phyloP scores from a whole-genome alignment of 148 eudicot genomes.

The Arctostaphylos glauca region DNA sequence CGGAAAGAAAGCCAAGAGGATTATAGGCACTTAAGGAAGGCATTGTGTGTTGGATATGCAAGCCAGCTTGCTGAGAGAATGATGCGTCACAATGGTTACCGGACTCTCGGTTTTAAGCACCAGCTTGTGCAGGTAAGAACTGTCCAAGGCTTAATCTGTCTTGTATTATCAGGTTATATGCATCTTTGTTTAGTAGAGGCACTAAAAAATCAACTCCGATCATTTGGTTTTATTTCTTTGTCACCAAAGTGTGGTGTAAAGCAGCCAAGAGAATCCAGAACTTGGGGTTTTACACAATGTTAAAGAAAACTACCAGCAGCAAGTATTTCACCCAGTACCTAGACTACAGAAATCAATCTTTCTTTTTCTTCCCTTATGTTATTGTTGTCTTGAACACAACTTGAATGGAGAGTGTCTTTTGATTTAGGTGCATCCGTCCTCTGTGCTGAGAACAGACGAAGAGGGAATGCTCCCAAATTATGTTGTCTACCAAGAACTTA shows the following conservation, averaged over 20 bases:
- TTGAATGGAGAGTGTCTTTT: neutral
- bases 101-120: conserved; percentile 80
- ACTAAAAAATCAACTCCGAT: neutral
- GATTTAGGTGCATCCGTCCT: conserved; percentile 82
- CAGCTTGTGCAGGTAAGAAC: conserved; percentile 74
- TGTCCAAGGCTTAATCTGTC: neutral
- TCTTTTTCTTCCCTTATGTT: neutral
- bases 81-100: conserved; percentile 90
- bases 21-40: conserved; percentile 76
- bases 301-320: neutral
- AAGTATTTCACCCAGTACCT: neutral
- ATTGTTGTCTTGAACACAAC: neutral
- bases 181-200: neutral
- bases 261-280: conserved; percentile 8
- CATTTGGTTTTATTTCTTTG: neutral
- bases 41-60: conserved; percentile 82
- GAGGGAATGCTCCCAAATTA: conserved; percentile 96
- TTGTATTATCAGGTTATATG: neutral
- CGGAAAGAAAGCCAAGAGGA: conserved; percentile 48
- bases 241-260: neutral
- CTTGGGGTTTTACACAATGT: neutral
- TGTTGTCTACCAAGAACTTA: conserved; percentile 86
- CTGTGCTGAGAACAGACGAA: conserved; percentile 80
- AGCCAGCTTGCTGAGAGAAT: conserved; percentile 93
- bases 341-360: neutral